These are phyloP conservation scores for Talaromyces sp. DNA, from an alignment of 2,329 filamentous ascomycete genomes.

Conservation along the genomic window DNA sequence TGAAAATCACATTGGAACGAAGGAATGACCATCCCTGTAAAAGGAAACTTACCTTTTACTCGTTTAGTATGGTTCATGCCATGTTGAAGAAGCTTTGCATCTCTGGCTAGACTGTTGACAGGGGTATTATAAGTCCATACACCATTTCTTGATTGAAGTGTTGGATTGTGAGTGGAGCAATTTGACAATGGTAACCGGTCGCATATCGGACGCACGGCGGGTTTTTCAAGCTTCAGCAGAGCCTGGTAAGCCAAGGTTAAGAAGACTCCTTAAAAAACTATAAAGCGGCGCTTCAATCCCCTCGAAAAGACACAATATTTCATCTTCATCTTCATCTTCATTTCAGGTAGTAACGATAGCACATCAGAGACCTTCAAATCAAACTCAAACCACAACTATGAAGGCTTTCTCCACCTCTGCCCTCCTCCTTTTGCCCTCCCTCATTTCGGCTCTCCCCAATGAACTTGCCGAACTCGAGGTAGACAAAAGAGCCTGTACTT, in stretches of 20 bases:
- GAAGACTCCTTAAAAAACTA: background rate
- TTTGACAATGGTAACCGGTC: background rate
- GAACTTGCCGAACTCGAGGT: background rate
- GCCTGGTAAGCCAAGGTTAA: background rate
- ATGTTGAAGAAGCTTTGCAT: background rate
- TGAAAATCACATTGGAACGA: background rate
- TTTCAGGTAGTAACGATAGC: background rate
- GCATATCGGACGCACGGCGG: background rate
- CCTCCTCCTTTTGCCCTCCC: conserved; percentile 1
- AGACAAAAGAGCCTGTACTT: conserved; percentile 1
- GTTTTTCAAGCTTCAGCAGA: background rate
- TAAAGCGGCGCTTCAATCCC: background rate
- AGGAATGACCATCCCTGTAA: background rate
- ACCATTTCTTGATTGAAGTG: background rate
- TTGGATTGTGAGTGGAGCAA: background rate
- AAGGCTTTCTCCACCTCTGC: background rate
- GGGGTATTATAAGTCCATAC: background rate
- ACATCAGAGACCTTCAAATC: background rate
- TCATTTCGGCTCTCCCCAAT: conserved; percentile 1
- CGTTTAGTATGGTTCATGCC: background rate
- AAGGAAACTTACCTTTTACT: background rate
- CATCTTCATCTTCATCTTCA: background rate
- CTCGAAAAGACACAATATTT: background rate
- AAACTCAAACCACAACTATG: background rate
- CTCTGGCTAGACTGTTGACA: background rate